phyloP scores from a whole-genome alignment of 768 basidiomycete genomes.

The Macrolepiota dolichaula region DNA sequence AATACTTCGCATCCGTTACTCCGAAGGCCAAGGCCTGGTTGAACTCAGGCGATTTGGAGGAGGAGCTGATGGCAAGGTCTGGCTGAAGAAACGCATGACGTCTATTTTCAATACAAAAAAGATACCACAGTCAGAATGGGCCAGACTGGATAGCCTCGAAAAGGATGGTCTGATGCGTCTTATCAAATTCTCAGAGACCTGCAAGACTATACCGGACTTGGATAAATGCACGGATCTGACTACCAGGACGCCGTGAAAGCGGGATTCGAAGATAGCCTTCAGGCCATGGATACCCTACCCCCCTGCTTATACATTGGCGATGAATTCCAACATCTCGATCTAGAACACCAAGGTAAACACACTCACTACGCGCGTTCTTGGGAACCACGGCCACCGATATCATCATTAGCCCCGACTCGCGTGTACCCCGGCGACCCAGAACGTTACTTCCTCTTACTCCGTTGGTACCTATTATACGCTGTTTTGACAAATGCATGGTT shows the following conservation, averaged over 20 bases:
- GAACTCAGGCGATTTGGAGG: constrained; percentile 24
- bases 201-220: constrained; percentile 19
- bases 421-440: too few relatives aligned
- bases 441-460: background rate
- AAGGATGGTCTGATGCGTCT: constrained; percentile 22
- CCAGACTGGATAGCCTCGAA: constrained; percentile 22
- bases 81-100: constrained; percentile 9
- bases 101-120: background rate
- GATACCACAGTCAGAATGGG: constrained; percentile 4
- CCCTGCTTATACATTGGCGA: too few relatives aligned
- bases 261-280: background rate
- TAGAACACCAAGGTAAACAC: too few relatives aligned
- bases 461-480: too few relatives aligned
- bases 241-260: background rate
- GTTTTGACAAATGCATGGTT: too few relatives aligned
- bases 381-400: too few relatives aligned
- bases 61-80: constrained; percentile 37
- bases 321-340: background rate
- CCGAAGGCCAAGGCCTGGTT: constrained; percentile 28
- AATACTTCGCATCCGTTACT: constrained; percentile 36
- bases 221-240: constrained; percentile 13
- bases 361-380: too few relatives aligned
- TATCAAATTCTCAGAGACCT: constrained; percentile 22
- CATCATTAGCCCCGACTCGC: too few relatives aligned
- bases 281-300: background rate